Percentiles rank a stretch among this genome's conserved stretches.
Evolutionary conservation across 2,329 filamentous ascomycete genomes (phyloP).

Genomic region (Talaromyces albobiverticillius): DNA sequence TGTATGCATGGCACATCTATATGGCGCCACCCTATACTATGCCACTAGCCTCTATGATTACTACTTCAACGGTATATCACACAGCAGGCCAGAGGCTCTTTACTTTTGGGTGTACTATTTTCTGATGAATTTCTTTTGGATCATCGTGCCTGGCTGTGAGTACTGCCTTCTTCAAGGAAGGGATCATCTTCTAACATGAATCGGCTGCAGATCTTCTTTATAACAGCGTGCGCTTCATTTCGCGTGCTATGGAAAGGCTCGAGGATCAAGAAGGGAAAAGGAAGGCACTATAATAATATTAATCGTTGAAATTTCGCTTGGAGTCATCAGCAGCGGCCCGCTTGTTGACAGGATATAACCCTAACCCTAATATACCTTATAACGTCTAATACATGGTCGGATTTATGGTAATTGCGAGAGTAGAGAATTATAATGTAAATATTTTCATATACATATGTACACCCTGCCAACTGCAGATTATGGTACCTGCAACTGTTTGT

Average conservation of each 20-base stretch:
- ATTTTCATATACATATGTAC: too few species aligned
- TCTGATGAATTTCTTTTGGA: constrained; percentile 66
- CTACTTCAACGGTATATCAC: constrained; percentile 51
- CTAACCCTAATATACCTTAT: too few species aligned
- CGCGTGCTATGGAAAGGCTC: constrained; percentile 8
- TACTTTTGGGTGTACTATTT: constrained; percentile 68
- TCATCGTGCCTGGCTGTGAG: constrained; percentile 58
- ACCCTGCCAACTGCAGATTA: too few species aligned
- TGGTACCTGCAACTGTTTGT: too few species aligned
- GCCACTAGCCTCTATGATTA: constrained; percentile 62
- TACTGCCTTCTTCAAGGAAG: constrained; percentile 15
- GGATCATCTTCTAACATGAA: not conserved
- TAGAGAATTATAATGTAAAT: too few species aligned
- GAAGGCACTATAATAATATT: constrained; percentile 3
- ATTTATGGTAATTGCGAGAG: too few species aligned
- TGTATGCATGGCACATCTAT: constrained; percentile 62
- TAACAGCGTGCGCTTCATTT: constrained; percentile 14
- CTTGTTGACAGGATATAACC: too few species aligned
- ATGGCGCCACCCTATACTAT: constrained; percentile 64
- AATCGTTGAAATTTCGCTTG: too few species aligned
- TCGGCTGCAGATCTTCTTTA: constrained; percentile 14
- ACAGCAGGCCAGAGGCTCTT: constrained; percentile 60
- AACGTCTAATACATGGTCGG: too few species aligned
- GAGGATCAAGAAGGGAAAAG: not conserved
- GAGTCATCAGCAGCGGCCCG: too few species aligned